Evolutionary conservation across 306 rosid genomes (phyloP).

Genomic region (Parietaria judaica): DNA sequence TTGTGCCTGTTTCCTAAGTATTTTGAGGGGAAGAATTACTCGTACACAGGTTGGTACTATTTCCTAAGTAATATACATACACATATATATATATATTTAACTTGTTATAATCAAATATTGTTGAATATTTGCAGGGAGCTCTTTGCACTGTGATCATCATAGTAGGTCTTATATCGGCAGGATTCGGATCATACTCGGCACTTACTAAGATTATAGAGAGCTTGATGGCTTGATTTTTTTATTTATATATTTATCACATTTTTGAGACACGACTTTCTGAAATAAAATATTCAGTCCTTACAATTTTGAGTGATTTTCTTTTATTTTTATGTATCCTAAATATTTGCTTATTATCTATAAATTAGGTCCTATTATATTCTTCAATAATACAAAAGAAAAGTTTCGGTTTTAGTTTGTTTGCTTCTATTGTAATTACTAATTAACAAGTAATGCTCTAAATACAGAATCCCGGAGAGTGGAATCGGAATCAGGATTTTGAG

Average conservation of each 20-base stretch:
- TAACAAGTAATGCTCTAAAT: no score
- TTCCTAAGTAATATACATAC: neutral
- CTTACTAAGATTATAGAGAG: constrained; percentile 47
- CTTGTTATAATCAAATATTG: neutral
- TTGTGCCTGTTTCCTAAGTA: constrained; percentile 76
- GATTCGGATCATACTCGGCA: constrained; percentile 72
- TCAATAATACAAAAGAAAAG: no score
- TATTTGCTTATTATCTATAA: no score
- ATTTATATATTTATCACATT: neutral
- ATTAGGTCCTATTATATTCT: no score
- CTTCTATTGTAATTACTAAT: no score
- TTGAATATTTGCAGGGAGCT: constrained; percentile 31
- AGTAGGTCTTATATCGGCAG: constrained; percentile 49
- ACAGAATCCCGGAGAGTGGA: no score
- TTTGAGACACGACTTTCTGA: neutral
- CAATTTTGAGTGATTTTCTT: no score
- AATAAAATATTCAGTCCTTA: neutral
- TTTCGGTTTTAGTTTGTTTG: no score
- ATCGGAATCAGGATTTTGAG: no score
- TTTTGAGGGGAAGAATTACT: constrained; percentile 53
- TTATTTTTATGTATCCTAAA: no score
- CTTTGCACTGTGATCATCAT: constrained; percentile 47
- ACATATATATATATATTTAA: neutral
- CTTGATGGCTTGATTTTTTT: constrained; percentile 38
- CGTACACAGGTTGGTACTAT: constrained; percentile 48